phyloP scores from a whole-genome alignment of 306 rosid genomes.

The Gleditsia sinensis region DNA sequence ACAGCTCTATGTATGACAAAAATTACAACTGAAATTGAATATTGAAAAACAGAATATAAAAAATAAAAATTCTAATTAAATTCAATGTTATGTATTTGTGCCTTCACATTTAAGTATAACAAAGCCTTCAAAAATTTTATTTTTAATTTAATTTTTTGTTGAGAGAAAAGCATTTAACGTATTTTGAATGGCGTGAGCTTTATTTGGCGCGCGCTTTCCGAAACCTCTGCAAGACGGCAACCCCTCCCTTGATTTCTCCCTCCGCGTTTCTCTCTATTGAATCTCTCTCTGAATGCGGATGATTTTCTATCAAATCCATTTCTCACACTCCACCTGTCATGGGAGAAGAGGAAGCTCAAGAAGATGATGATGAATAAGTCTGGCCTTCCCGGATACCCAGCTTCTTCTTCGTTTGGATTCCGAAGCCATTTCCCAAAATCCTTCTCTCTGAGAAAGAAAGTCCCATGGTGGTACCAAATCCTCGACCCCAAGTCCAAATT shows the following conservation, averaged over 20 bases:
- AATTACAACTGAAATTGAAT: too few species aligned
- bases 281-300: background rate
- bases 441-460: conserved; percentile 51
- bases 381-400: conserved; percentile 11
- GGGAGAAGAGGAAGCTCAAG: conserved; percentile 5
- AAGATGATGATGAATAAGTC: conserved; percentile 12
- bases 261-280: background rate
- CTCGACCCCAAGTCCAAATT: conserved; percentile 61
- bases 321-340: conserved; percentile 3
- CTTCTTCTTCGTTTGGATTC: conserved; percentile 42
- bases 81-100: too few species aligned
- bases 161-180: too few species aligned
- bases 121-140: too few species aligned
- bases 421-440: conserved; percentile 42
- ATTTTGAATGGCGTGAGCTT: background rate
- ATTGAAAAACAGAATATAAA: too few species aligned
- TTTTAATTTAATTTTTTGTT: too few species aligned
- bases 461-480: conserved; percentile 79
- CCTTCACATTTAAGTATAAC: too few species aligned
- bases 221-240: background rate
- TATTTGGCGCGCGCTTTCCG: conserved; percentile 10
- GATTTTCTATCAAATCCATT: background rate
- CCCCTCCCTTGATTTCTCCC: background rate
- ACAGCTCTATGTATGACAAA: too few species aligned
- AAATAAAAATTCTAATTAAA: too few species aligned